Evolutionary conservation across 2,329 filamentous ascomycete species (phyloP).

Genomic region (Talaromyces rugulosus): DNA sequence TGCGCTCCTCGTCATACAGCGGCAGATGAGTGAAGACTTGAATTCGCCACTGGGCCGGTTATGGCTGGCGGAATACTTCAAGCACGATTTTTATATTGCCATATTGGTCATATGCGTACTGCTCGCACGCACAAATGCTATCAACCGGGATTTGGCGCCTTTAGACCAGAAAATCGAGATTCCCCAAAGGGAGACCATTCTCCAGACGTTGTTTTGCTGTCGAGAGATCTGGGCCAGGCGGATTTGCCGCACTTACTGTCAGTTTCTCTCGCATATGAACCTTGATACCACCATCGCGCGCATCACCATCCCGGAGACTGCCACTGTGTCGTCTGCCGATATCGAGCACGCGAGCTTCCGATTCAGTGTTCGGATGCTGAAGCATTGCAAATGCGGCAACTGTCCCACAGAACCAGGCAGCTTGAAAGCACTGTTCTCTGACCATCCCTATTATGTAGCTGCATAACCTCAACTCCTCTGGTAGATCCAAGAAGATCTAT

Average conservation of each 20-base stretch:
- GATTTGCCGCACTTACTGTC: conserved; percentile 14
- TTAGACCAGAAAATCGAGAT: conserved; percentile 8
- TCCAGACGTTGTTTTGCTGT: conserved; percentile 16
- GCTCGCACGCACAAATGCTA: conserved; percentile 13
- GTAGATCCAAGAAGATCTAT: background rate
- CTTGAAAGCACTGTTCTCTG: conserved; percentile 8
- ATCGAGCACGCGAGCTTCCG: background rate
- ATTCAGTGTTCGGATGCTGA: conserved; percentile 7
- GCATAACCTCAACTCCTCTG: background rate
- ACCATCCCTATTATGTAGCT: conserved; percentile 8
- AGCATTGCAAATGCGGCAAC: conserved; percentile 10
- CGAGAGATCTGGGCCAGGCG: conserved; percentile 48
- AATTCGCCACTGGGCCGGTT: conserved; percentile 9
- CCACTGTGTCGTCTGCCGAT: background rate
- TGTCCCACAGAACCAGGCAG: conserved; percentile 8
- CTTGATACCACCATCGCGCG: conserved; percentile 9
- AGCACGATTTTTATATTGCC: conserved; percentile 18
- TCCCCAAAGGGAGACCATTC: conserved; percentile 17
- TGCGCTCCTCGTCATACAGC: conserved; percentile 25
- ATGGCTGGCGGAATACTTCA: conserved; percentile 18
- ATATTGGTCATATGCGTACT: conserved; percentile 17
- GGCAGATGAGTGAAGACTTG: conserved; percentile 19
- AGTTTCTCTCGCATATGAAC: conserved; percentile 12
- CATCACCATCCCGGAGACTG: background rate
- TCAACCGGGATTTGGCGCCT: conserved; percentile 6